phyloP scores from a whole-genome alignment of 495 filamentous ascomycete genomes.

The Hypoxylon intermedium region DNA sequence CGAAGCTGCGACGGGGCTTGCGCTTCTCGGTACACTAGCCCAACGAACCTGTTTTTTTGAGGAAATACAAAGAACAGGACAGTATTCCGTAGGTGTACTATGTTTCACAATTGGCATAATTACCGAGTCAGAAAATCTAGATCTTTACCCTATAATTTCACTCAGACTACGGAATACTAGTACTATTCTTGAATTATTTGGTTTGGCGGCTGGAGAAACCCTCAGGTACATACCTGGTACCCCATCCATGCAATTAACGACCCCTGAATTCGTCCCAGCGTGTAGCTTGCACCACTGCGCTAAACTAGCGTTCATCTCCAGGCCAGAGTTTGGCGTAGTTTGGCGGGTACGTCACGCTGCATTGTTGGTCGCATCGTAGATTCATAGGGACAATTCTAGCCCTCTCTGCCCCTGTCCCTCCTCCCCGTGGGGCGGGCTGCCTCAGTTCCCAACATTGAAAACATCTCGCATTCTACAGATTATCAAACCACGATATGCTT shows the following conservation, averaged over 20 bases:
- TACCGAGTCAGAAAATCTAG: no score
- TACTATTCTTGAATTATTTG: no score
- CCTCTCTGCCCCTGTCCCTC: not conserved
- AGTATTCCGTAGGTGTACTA: no score
- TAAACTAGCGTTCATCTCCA: not conserved
- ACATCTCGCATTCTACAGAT: not conserved
- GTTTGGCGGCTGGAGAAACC: not conserved
- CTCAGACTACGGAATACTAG: no score
- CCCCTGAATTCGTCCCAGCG: no score
- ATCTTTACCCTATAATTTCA: no score
- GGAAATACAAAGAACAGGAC: no score
- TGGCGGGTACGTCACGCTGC: slow-evolving; percentile 15
- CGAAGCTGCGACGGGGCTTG: slow-evolving; percentile 12
- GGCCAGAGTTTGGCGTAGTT: not conserved
- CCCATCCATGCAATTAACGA: no score
- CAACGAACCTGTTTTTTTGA: no score
- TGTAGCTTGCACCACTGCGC: no score
- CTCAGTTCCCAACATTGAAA: slow-evolving; percentile 7
- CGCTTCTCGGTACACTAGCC: not conserved
- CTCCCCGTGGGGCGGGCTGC: slow-evolving; percentile 23
- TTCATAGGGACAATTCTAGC: slow-evolving; percentile 1
- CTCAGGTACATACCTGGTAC: not conserved
- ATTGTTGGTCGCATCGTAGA: slow-evolving; percentile 15
- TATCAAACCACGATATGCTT: no score
- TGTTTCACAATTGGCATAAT: no score